Percentiles rank a stretch among this genome's conserved stretches.
These are phyloP conservation scores for Hirschfeldia incana DNA, from an alignment of 345 rosid genomes.

Conservation along the genomic window DNA sequence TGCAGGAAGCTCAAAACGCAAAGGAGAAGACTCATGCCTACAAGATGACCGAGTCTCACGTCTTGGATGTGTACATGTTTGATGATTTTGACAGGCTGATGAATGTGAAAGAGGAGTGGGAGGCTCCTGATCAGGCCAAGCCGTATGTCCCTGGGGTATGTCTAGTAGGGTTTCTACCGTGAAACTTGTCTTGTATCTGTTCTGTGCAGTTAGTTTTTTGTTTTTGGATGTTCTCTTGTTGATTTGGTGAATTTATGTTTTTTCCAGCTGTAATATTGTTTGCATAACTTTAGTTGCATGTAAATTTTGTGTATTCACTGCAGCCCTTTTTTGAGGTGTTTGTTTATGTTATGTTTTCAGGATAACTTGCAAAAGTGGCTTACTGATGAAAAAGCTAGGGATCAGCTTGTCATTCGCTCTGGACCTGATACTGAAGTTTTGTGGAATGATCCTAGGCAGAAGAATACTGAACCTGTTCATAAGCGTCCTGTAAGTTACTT, in stretches of 20 bases:
- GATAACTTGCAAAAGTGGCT: conserved; percentile 96
- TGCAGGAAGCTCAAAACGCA: conserved; percentile 93
- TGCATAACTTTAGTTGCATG: neutral
- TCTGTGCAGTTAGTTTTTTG: too few species aligned
- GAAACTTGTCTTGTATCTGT: neutral
- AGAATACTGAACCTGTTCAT: conserved; percentile 89
- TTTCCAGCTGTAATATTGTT: neutral
- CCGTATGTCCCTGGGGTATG: conserved; percentile 85
- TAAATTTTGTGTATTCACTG: neutral
- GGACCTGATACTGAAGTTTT: conserved; percentile 88
- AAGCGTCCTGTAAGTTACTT: conserved; percentile 74
- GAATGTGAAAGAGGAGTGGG: conserved; percentile 92
- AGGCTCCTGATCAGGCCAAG: conserved; percentile 64
- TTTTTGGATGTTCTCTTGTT: neutral
- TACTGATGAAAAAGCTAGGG: conserved; percentile 89
- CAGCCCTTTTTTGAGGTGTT: neutral
- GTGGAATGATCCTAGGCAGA: conserved; percentile 93
- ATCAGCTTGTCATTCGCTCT: conserved; percentile 89
- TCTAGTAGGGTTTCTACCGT: neutral
- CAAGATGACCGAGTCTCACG: conserved; percentile 47
- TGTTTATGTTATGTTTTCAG: conserved; percentile 39
- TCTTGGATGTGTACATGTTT: conserved; percentile 78
- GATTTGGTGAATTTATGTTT: neutral
- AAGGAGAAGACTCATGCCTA: conserved; percentile 72
- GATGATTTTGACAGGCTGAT: conserved; percentile 79